Evolutionary conservation across 352 stramenopile genomes (phyloP).

Genomic region (Globisporangium megalacanthum): DNA sequence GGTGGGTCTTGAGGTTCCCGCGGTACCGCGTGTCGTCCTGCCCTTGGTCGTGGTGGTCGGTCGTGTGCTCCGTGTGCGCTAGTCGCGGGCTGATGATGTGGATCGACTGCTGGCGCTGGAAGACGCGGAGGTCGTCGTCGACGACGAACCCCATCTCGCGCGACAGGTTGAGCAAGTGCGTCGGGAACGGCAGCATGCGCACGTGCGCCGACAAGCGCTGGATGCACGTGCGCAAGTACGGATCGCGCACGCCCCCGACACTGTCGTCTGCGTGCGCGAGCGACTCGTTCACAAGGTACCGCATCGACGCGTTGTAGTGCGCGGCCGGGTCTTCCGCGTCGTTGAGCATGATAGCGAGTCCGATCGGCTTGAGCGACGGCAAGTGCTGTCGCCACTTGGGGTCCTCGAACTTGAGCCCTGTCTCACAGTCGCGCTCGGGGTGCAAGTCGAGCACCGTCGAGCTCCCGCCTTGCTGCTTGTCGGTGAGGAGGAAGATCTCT

Average conservation of each 20-base stretch:
- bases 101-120: conserved; percentile 65
- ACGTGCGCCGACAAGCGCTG: conserved; percentile 78
- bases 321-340: conserved; percentile 61
- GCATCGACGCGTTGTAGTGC: conserved; percentile 63
- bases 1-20: conserved; percentile 80
- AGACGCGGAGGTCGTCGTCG: conserved; percentile 53
- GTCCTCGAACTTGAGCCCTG: conserved; percentile 82
- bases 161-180: conserved; percentile 72
- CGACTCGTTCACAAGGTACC: conserved; percentile 64
- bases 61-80: conserved; percentile 78
- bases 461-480: conserved; percentile 46
- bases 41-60: conserved; percentile 79
- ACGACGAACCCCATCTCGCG: conserved; percentile 78
- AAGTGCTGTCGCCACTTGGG: conserved; percentile 80
- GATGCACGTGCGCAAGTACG: conserved; percentile 56
- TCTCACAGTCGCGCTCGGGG: conserved; percentile 62
- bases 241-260: conserved; percentile 19
- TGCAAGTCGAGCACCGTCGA: conserved; percentile 77
- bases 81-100: conserved; percentile 81
- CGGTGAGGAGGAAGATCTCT: conserved; percentile 81
- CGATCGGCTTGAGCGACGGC: conserved; percentile 72
- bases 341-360: conserved; percentile 76
- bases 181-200: conserved; percentile 80
- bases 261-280: conserved; percentile 12
- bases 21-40: conserved; percentile 81